Evolutionary conservation across 768 basidiomycete genomes (phyloP), one percentile per base, ranked within the genome.

Genomic region (Lactarius akahatsu): DNA sequence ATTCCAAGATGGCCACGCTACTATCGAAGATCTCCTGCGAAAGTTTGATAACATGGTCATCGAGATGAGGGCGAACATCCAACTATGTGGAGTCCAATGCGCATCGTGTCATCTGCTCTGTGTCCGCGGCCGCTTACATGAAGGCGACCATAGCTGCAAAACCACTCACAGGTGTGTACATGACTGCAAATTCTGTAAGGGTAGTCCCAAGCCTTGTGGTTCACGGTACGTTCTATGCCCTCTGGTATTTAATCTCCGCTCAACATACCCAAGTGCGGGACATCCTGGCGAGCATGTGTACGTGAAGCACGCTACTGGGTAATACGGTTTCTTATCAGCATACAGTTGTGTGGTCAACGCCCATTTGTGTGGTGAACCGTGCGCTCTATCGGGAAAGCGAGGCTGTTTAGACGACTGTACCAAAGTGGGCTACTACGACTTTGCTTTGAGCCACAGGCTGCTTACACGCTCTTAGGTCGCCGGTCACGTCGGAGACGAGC

Each of bases 271-370:
- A 66, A 87, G 86, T n/a, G 86, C 85, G 36, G 87, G 86, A 0
- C 86, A 88, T 66, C 72, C 79, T 26, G 85, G 83, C 16, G 77
- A 75, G 11, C 86, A 87, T 68, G 78, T 85, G 86, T 86, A 72
- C 59, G 81, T 63, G 36, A 36, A 16, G 16, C 18, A 13, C 3
- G 9, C 20, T 15, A 3, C 3, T 6, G 10, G 16, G 23, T n/a
- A 23, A n/a, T 43, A 2, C 8, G 13, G 8, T 26, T 58, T 10
- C 57, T 67, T 18, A 63, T 54, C 56, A 8, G n/a, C 9, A 2
- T 36, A 40, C 30, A 88, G 87, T 60, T 88, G 86, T 67, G 74
- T 79, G 36, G 77, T 81, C 1, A 80, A 78, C 34, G 71, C 75
- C 32, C 82, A 89, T 74, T 67, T 87, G 2, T 88, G 86, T 56